These are phyloP conservation scores for Chrysosporium queenslandicum DNA, from an alignment of 2,329 filamentous ascomycete species.

Conservation along the genomic window DNA sequence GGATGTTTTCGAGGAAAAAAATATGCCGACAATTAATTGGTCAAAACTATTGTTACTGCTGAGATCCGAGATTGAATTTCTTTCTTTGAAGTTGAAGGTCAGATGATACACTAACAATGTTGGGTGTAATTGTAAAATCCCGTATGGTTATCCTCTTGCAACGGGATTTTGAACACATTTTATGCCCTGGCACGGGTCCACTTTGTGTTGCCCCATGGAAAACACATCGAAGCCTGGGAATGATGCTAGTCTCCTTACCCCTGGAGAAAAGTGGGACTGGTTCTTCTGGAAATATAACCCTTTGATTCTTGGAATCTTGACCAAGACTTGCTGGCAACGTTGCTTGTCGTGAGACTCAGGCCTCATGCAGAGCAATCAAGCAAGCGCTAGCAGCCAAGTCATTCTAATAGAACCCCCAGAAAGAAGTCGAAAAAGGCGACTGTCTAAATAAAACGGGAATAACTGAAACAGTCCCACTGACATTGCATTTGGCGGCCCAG, in stretches of 20 bases:
- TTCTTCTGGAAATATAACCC: neutral
- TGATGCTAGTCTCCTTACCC: neutral
- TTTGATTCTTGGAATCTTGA: neutral
- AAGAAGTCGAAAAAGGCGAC: neutral
- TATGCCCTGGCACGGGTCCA: constrained; percentile 2
- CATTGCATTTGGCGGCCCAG: neutral
- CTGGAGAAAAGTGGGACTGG: neutral
- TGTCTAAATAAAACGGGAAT: neutral
- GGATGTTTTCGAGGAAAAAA: neutral
- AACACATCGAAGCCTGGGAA: neutral
- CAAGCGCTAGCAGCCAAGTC: too few relatives aligned
- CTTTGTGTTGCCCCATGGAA: constrained; percentile 3
- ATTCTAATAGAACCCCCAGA: too few relatives aligned
- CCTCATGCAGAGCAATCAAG: too few relatives aligned
- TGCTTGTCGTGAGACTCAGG: too few relatives aligned
- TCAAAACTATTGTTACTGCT: neutral
- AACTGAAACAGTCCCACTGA: neutral
- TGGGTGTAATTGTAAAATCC: neutral
- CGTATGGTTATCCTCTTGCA: neutral
- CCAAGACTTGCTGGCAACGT: neutral
- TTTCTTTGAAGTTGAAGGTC: neutral
- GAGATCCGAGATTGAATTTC: neutral
- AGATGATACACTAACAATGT: neutral
- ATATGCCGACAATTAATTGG: neutral
- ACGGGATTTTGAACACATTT: neutral